Base-by-base conservation (phyloP, 768 basidiomycete genomes). In the Rhizopogon salebrosus region DNA sequence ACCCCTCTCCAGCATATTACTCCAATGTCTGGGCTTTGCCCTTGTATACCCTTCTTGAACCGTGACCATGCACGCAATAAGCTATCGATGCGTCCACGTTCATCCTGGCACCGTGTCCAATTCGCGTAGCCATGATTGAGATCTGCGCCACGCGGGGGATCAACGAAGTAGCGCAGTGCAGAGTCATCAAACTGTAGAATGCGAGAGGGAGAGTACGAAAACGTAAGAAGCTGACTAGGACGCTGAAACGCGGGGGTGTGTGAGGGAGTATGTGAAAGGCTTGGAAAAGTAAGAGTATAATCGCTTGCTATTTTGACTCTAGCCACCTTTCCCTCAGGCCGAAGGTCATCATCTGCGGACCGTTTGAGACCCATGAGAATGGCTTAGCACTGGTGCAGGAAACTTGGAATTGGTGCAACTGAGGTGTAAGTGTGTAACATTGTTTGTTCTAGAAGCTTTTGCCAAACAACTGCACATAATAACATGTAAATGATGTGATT, bases 1-100 rank as follows among this genome's bases (percentile, higher is more conserved):
- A 92, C 78, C 10, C 91, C 91, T 61, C 91, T 75, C 91, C 91
- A 94, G 9, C 78, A 72, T 48, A 89, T 74, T 26, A 86, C 77
- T 1, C 75, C 78, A 24, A 86, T 73, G 51, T 79, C 80, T 23
- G 70, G 72, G 18, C 42, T 18, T 46, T 41, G 58, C 6, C 59
- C 54, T 26, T 54, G 49, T 48, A 72, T 61, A 54, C 64, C 67
- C 34, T 54, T 60, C 51, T 74, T 75, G 53, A 74, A 70, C 48
- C 72, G 75, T 46, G 70, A 72, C 59, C 80, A 75, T 0, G 83
- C 89, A 54, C 68, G 74, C 55, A 94, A 71, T 36, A 93, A 73
- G 2, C 76, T 69, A 60, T 92, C 91, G 11, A 92, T 65, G 45
- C 92, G 72, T 22, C 83, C 83, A 26, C 76, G 73, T 58, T 80